phyloP scores from a whole-genome alignment of 108 stramenopile genomes.

The Cylindrotheca closterium region DNA sequence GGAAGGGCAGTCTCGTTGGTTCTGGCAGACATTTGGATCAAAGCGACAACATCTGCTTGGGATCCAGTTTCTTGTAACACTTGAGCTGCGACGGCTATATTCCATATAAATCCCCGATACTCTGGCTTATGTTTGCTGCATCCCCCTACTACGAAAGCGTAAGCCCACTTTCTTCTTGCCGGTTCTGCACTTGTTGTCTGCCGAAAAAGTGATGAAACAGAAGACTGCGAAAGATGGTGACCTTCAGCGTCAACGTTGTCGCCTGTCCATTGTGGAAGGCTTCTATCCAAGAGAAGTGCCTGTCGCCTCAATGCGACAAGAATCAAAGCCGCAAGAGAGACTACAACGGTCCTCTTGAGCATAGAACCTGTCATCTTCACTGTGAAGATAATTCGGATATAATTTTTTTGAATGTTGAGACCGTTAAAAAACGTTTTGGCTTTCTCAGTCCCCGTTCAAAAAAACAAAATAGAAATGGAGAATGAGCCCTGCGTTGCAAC shows the following conservation, averaged over 20 bases:
- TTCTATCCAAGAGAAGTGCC: neutral
- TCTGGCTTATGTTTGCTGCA: neutral
- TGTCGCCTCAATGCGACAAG: neutral
- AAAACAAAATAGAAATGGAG: too few relatives aligned
- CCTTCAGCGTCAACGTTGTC: neutral
- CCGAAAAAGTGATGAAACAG: neutral
- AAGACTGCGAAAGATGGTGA: neutral
- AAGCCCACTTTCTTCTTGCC: conserved; percentile 29
- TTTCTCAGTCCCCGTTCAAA: too few relatives aligned
- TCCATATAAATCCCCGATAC: conserved; percentile 35
- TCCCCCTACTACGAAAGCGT: conserved; percentile 45
- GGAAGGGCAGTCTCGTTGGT: conserved; percentile 28
- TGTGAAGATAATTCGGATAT: too few relatives aligned
- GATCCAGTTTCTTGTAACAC: conserved; percentile 34
- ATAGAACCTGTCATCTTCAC: neutral
- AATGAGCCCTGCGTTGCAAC: too few relatives aligned
- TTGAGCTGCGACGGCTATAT: conserved; percentile 39
- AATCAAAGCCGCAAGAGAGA: neutral
- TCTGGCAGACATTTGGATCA: conserved; percentile 37
- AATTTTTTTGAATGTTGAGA: too few relatives aligned
- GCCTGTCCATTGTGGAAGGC: neutral
- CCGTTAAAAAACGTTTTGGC: too few relatives aligned
- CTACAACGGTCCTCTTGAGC: neutral
- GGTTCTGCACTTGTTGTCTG: neutral
- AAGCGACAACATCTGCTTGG: conserved; percentile 37